phyloP scores from a whole-genome alignment of 768 basidiomycete genomes.

The Pleurotus tuber-regium region DNA sequence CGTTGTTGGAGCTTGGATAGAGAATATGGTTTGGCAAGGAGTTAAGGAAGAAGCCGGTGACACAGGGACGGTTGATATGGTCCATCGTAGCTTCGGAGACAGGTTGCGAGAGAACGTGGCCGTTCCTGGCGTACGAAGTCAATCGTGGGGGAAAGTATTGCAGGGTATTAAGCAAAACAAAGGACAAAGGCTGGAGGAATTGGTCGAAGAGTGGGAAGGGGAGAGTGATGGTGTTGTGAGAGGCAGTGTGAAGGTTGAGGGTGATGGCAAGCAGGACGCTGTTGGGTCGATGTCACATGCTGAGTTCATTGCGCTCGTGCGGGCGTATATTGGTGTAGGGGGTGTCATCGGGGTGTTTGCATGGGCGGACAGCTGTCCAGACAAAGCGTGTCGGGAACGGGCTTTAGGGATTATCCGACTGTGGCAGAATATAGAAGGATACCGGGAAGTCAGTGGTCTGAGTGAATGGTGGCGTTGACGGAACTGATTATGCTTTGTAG shows the following conservation, averaged over 20 bases:
- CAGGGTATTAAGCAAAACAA: background rate
- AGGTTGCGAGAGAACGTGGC: slow-evolving; percentile 24
- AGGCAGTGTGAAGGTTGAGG: background rate
- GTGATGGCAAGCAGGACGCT: background rate
- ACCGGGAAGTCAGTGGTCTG: slow-evolving; percentile 55
- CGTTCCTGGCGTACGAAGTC: background rate
- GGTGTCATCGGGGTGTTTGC: slow-evolving; percentile 69
- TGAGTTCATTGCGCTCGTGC: slow-evolving; percentile 62
- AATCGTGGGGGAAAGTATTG: slow-evolving; percentile 2
- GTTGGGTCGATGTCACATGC: slow-evolving; percentile 35
- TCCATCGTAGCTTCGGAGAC: slow-evolving; percentile 11
- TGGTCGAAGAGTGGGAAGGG: background rate
- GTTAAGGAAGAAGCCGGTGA: background rate
- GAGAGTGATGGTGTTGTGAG: no score
- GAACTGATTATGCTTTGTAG: slow-evolving; percentile 31
- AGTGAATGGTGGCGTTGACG: background rate
- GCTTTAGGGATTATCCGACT: slow-evolving; percentile 58
- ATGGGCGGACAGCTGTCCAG: slow-evolving; percentile 77
- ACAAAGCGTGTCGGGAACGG: slow-evolving; percentile 61
- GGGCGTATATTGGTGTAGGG: slow-evolving; percentile 66
- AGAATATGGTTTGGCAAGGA: slow-evolving; percentile 15
- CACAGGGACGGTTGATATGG: background rate
- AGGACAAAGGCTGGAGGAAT: background rate
- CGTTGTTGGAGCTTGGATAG: slow-evolving; percentile 44
- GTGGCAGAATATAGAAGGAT: slow-evolving; percentile 69